Percentiles rank a stretch among this genome's conserved stretches.
These are phyloP conservation scores for Penicillium sp. DNA, from an alignment of 2,329 filamentous ascomycete species.

Conservation along the genomic window DNA sequence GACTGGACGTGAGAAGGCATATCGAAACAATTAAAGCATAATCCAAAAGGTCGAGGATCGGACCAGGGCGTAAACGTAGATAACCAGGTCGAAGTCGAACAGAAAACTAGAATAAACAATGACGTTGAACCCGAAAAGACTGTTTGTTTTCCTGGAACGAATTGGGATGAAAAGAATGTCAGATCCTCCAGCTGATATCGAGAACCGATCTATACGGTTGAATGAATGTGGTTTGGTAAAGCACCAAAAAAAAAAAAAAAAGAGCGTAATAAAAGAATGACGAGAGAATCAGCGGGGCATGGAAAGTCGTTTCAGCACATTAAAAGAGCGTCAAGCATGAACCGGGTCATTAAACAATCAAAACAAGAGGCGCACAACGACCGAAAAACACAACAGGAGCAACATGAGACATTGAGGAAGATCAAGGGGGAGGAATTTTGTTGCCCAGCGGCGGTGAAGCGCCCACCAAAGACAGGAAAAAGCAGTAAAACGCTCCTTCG, in stretches of 20 bases:
- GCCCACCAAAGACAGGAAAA: neutral
- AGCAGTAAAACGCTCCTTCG: neutral
- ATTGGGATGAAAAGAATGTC: constrained; percentile 30
- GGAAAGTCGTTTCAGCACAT: constrained; percentile 25
- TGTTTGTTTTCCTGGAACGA: constrained; percentile 14
- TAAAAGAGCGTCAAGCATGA: constrained; percentile 34
- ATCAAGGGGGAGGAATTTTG: constrained; percentile 25
- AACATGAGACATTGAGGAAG: constrained; percentile 19
- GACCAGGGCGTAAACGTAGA: neutral
- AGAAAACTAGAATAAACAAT: neutral
- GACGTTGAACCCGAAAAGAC: neutral
- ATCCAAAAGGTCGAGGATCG: neutral
- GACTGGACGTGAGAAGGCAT: constrained; percentile 35
- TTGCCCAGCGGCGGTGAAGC: constrained; percentile 33
- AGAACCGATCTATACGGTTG: neutral
- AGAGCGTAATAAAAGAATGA: constrained; percentile 26
- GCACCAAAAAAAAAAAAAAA: neutral
- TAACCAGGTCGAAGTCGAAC: neutral
- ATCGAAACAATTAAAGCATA: constrained; percentile 14
- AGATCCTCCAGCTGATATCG: neutral
- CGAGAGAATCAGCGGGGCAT: constrained; percentile 26
- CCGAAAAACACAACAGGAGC: constrained; percentile 21
- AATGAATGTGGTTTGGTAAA: constrained; percentile 10
- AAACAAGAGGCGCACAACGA: constrained; percentile 29
- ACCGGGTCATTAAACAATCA: constrained; percentile 20